Base-by-base conservation (phyloP, 495 filamentous ascomycete species). In the Talaromyces adpressus region DNA sequence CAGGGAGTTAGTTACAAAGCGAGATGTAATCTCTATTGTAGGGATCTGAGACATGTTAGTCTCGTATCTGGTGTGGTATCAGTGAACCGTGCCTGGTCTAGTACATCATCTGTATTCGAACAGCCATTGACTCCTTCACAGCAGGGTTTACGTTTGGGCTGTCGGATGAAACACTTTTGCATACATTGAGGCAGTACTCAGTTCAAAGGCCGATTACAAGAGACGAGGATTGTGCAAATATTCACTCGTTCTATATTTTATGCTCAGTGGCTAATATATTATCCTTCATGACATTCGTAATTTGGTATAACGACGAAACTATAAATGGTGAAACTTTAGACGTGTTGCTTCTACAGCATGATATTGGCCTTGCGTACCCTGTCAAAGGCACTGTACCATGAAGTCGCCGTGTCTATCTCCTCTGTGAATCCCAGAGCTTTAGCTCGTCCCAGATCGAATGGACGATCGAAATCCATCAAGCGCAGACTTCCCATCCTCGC, bases 381-480 rank as follows among this genome's bases (percentile, higher is more conserved):
- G 45, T 62, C 63, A 62, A 65, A 65, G 6, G 63, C 63, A 11
- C 18, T 14, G n/a, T 62, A 39, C 63, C 63, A 65, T n/a, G 63
- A 65, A 18, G 18, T 57, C 7, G 59, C 59, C 12, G 59, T 62
- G 20, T 62, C 59, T 16, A 65, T 22, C 59, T 65, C 64, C 36
- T 65, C 64, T 23, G 27, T 29, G 23, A 65, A 65, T 9, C 64
- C 64, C 12, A 65, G 18, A 23, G 20, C 36, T 30, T 52, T 36
- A 3, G 64, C 59, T 39, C 64, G 39, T 1, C 29, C 6, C 22
- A 65, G 47, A 34, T 65, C 64, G 27, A 65, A 59, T 39, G 59
- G 59, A n/a, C 64, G 49, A 65, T 65, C 64, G 25, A 65, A 65
- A 25, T 62, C 64, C 64, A 65, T 65, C 64, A 65, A 59, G 23